These are phyloP conservation scores for Colletotrichum nymphaeae DNA, from an alignment of 2,329 filamentous ascomycete species.

Conservation along the genomic window DNA sequence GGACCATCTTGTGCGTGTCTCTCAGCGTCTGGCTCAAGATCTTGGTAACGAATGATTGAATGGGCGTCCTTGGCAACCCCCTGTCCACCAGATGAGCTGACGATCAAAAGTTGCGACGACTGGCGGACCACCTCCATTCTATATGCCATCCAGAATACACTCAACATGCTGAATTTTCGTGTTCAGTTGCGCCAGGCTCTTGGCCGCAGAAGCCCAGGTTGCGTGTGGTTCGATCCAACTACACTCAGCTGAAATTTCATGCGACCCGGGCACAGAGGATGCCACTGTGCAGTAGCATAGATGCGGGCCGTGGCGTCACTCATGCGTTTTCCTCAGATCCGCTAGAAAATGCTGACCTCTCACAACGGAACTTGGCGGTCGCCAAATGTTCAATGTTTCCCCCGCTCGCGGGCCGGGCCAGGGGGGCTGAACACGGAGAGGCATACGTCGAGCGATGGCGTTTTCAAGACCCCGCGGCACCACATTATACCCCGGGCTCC, in stretches of 20 bases:
- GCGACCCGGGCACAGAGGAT: not conserved
- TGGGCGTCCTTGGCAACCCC: not conserved
- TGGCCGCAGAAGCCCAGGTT: not conserved
- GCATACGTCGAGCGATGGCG: not conserved
- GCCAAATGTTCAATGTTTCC: not conserved
- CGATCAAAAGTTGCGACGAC: not conserved
- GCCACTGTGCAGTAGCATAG: conserved; percentile 14
- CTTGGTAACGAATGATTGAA: not conserved
- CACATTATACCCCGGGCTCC: not conserved
- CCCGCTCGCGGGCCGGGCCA: not conserved
- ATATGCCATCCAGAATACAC: conserved; percentile 20
- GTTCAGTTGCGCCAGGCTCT: conserved; percentile 1
- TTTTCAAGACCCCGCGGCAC: not conserved
- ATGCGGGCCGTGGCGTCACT: conserved; percentile 9
- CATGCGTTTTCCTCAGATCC: conserved; percentile 4
- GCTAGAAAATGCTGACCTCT: conserved; percentile 22
- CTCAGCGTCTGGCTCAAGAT: not conserved
- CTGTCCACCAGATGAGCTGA: not conserved
- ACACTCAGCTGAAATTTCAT: not conserved
- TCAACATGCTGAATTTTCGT: not conserved
- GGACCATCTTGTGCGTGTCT: conserved; percentile 34
- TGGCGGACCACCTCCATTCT: conserved; percentile 3
- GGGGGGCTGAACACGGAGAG: not conserved
- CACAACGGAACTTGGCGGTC: conserved; percentile 20
- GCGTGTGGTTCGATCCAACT: not conserved